A percentile compares a stretch with the other conserved stretches of the same genome.
Evolutionary conservation across 352 stramenopile genomes (phyloP).

Genomic region (Globisporangium paroecandrum): DNA sequence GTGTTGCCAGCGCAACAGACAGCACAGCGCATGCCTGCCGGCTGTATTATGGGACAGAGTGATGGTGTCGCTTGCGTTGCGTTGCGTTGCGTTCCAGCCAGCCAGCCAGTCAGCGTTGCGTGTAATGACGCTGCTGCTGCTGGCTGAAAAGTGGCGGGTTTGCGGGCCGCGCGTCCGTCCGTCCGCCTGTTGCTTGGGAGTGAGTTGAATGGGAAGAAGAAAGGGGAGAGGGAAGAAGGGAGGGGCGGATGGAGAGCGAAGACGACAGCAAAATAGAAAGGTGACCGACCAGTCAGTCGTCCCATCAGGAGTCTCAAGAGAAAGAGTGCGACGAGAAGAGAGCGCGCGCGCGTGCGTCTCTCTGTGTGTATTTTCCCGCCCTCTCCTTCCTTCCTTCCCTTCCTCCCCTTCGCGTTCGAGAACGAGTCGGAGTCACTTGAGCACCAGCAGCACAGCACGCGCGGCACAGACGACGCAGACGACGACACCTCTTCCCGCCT

Average conservation of each 20-base stretch:
- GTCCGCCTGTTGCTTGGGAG: not conserved
- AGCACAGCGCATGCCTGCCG: too few relatives aligned
- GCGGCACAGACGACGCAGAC: not conserved
- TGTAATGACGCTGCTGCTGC: not conserved
- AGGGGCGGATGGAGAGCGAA: not conserved
- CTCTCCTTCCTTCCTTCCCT: too few relatives aligned
- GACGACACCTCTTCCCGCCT: not conserved
- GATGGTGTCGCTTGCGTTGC: not conserved
- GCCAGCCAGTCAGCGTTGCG: not conserved
- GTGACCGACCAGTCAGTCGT: constrained; percentile 1
- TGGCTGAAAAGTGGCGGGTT: not conserved
- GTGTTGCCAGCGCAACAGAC: not conserved
- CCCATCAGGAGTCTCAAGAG: constrained; percentile 4
- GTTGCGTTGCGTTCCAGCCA: not conserved
- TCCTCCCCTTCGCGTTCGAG: not conserved
- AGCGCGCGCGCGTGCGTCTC: not conserved
- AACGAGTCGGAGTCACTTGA: constrained; percentile 2
- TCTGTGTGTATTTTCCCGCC: constrained; percentile 13
- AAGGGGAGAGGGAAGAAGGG: constrained; percentile 6
- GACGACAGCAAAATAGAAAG: constrained; percentile 10
- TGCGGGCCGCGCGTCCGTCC: too few relatives aligned
- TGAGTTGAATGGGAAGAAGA: constrained; percentile 6
- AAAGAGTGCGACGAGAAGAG: not conserved
- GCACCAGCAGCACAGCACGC: not conserved
- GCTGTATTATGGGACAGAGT: not conserved